phyloP scores from a whole-genome alignment of 2,329 filamentous ascomycete genomes.

The Colletotrichum noveboracense region DNA sequence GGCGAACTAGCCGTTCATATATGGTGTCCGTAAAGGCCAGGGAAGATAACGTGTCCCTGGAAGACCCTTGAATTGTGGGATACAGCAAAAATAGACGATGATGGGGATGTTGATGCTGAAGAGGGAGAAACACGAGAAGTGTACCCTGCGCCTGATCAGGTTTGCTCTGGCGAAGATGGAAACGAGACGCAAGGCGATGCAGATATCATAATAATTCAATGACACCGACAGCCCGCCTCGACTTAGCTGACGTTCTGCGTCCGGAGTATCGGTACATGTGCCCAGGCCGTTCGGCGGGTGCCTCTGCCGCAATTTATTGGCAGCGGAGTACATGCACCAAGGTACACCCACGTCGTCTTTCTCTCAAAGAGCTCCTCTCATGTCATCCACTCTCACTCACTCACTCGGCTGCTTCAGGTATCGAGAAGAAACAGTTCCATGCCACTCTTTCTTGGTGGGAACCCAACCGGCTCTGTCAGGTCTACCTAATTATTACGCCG shows the following conservation, averaged over 20 bases:
- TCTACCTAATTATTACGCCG: background rate
- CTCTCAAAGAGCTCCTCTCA: background rate
- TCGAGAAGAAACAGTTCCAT: background rate
- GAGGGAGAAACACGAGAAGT: background rate
- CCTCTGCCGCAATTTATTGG: background rate
- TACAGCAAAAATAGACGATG: background rate
- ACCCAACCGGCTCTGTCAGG: background rate
- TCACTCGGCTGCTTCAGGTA: background rate
- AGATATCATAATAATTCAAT: background rate
- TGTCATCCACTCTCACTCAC: background rate
- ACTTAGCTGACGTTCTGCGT: background rate
- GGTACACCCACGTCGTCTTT: background rate
- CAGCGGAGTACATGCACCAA: background rate
- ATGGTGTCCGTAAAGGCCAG: background rate
- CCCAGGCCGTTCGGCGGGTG: background rate
- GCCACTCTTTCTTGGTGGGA: background rate
- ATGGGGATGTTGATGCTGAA: background rate
- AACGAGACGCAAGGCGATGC: background rate
- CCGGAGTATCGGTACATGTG: background rate
- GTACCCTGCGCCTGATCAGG: background rate
- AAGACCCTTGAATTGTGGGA: background rate
- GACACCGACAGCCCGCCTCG: background rate
- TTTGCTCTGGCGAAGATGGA: background rate
- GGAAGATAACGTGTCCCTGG: background rate
- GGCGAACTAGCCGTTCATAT: conserved; percentile 9